Conservation (phyloP, 192 early-diverging fungal genomes). For the Rhizoclosmatium globosum region DNA sequence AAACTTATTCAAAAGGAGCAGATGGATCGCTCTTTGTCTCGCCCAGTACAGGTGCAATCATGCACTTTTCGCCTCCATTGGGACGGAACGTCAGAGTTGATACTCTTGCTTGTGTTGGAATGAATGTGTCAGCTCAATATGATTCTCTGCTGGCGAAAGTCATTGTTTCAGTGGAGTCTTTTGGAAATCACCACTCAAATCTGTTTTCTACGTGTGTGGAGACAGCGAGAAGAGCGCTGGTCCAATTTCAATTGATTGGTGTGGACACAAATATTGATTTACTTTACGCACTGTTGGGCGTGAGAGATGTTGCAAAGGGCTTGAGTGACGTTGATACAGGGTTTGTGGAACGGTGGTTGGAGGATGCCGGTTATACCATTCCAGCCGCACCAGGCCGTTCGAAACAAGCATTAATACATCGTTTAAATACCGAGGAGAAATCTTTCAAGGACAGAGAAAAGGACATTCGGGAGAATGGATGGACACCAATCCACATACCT, state of each 20-base stretch:
- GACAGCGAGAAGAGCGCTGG: slow-evolving; percentile 77
- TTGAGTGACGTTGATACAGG: slow-evolving; percentile 12
- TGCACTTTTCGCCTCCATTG: slow-evolving; percentile 83
- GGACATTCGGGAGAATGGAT: background rate
- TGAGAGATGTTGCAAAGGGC: too few relatives aligned
- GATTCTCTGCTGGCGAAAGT: slow-evolving; percentile 88
- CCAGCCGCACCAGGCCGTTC: background rate
- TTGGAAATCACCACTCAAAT: slow-evolving; percentile 77
- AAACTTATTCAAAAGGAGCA: too few relatives aligned
- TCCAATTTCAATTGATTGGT: slow-evolving; percentile 90
- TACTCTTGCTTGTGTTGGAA: slow-evolving; percentile 74
- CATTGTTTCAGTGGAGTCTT: slow-evolving; percentile 65
- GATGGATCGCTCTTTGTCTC: slow-evolving; percentile 88
- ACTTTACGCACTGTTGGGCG: slow-evolving; percentile 42
- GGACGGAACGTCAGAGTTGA: slow-evolving; percentile 89
- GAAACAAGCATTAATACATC: too few relatives aligned
- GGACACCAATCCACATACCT: too few relatives aligned
- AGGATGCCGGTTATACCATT: slow-evolving; percentile 4
- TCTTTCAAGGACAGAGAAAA: too few relatives aligned
- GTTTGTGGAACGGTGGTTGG: slow-evolving; percentile 9
- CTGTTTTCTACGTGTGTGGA: slow-evolving; percentile 78
- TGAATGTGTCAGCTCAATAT: slow-evolving; percentile 85
- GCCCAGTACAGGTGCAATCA: slow-evolving; percentile 85
- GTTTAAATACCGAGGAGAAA: too few relatives aligned
- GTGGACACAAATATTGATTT: slow-evolving; percentile 93